A percentile compares a stretch with the other conserved stretches of the same genome.
Evolutionary conservation across 1,284 basidiomycete genomes (phyloP).

Genomic region (Cystobasidiaceae sp.): DNA sequence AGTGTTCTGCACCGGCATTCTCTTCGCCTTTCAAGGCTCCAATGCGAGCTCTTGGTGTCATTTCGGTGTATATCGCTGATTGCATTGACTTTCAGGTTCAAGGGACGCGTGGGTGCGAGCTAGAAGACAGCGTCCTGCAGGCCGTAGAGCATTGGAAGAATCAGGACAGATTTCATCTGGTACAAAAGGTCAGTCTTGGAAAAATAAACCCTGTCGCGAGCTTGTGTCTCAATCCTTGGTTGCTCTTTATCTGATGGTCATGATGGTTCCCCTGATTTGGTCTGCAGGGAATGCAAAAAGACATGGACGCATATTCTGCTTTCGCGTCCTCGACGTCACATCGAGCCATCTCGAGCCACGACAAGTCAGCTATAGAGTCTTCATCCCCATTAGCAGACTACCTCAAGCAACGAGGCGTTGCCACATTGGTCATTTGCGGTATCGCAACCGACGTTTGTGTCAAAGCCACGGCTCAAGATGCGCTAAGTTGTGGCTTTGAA

Average conservation of each 20-base stretch:
- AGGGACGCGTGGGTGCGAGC: slow-evolving; percentile 48
- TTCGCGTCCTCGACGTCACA: slow-evolving; percentile 46
- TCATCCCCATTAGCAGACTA: slow-evolving; percentile 47
- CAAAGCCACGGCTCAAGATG: slow-evolving; percentile 48
- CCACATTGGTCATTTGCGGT: slow-evolving; percentile 55
- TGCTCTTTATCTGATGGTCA: too few relatives aligned
- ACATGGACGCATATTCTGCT: slow-evolving; percentile 57
- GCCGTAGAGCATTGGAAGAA: slow-evolving; percentile 16
- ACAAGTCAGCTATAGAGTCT: too few relatives aligned
- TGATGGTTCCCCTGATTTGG: too few relatives aligned
- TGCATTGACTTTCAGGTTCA: slow-evolving; percentile 30
- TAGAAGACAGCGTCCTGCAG: slow-evolving; percentile 49
- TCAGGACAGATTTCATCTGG: slow-evolving; percentile 4
- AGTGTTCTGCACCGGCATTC: too few relatives aligned
- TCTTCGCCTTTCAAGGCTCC: too few relatives aligned
- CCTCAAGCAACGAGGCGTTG: slow-evolving; percentile 48
- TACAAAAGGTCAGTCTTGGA: slow-evolving; percentile 39
- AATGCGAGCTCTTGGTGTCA: too few relatives aligned
- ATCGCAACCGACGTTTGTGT: slow-evolving; percentile 63
- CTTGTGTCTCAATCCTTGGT: too few relatives aligned
- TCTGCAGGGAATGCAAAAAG: slow-evolving; percentile 47
- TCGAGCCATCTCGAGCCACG: slow-evolving; percentile 42
- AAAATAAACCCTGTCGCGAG: too few relatives aligned
- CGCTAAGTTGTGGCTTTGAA: slow-evolving; percentile 17
- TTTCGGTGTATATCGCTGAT: too few relatives aligned